Base-by-base conservation (phyloP, 108 stramenopile genomes). In the Nitzschia sp. region DNA sequence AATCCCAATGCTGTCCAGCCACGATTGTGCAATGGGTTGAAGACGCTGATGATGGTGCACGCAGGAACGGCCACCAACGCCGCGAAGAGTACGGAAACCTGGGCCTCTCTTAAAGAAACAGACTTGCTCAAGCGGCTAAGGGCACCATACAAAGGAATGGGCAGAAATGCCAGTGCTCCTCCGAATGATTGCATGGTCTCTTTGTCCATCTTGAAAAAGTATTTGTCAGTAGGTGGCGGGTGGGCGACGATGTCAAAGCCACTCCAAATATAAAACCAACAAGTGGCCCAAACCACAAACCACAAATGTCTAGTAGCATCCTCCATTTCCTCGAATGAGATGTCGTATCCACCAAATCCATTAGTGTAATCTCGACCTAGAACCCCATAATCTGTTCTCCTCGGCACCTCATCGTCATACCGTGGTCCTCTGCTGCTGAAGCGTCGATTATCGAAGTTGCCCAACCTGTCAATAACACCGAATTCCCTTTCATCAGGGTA, bases 181-280 rank as follows among this genome's bases (percentile, higher is more conserved):
- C 49, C 49, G 4, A n/a, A 21, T 19, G 21, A n/a, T 19, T 51
- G 49, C 49, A 51, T 51, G 21, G 49, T 51, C 21, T 51, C 49
- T 23, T 51, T 51, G 4, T 51, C 49, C 49, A 51, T 51, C 21
- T 51, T 51, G 49, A 51, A 51, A 51, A 51, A 51, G 49, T 21
- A 51, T 4, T 8, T n/a, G 4, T 51, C n/a, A 19, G 8, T 19
- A 19, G 49, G 49, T 4, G 49, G 49, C 11, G 49, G 49, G n/a
- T 51, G 49, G 18, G 49, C 49, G 4, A 51, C 49, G n/a, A 51
- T 51, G 21, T 19, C 21, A 19, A 51, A 51, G 21, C 49, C 49
- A 51, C 21, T 19, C 18, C 4, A 51, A 19, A 51, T 5, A 23
- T 51, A 51, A 17, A 17, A 51, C 49, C 49, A 51, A 51, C 49